phyloP scores from a whole-genome alignment of 768 basidiomycete genomes.

The Xerocomellus amylosporus region DNA sequence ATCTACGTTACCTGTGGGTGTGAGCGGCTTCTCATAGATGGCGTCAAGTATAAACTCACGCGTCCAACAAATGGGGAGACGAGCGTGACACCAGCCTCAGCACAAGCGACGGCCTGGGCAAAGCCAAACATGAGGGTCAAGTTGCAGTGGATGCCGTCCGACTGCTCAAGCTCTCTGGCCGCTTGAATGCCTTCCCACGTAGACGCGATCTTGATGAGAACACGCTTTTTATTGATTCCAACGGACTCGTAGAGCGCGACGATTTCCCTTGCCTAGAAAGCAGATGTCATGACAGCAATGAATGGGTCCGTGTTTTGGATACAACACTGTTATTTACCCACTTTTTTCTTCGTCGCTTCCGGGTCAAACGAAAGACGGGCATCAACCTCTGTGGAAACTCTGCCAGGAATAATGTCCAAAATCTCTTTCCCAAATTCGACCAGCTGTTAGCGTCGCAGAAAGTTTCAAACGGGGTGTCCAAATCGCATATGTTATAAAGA shows the following conservation, averaged over 20 bases:
- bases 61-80: slow-evolving; percentile 98
- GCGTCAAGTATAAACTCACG: slow-evolving; percentile 44
- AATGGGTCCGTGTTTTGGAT: neutral
- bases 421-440: slow-evolving; percentile 97
- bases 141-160: slow-evolving; percentile 94
- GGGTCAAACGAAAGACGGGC: slow-evolving; percentile 94
- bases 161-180: slow-evolving; percentile 85
- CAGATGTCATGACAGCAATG: neutral
- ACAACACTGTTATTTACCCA: slow-evolving; percentile 13
- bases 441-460: slow-evolving; percentile 50
- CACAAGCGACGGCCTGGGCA: slow-evolving; percentile 94
- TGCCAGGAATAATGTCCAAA: slow-evolving; percentile 87
- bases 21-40: slow-evolving; percentile 24
- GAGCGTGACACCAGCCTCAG: slow-evolving; percentile 93
- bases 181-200: slow-evolving; percentile 99
- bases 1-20: slow-evolving; percentile 50
- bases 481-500: neutral
- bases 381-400: slow-evolving; percentile 97
- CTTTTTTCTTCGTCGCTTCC: slow-evolving; percentile 82
- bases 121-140: slow-evolving; percentile 97
- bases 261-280: slow-evolving; percentile 62
- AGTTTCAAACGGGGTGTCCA: neutral
- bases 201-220: slow-evolving; percentile 97
- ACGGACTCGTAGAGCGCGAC: slow-evolving; percentile 89
- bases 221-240: slow-evolving; percentile 85